Conservation (phyloP, 805 yeast genomes). For the Tanozyma kutaoensis region DNA sequence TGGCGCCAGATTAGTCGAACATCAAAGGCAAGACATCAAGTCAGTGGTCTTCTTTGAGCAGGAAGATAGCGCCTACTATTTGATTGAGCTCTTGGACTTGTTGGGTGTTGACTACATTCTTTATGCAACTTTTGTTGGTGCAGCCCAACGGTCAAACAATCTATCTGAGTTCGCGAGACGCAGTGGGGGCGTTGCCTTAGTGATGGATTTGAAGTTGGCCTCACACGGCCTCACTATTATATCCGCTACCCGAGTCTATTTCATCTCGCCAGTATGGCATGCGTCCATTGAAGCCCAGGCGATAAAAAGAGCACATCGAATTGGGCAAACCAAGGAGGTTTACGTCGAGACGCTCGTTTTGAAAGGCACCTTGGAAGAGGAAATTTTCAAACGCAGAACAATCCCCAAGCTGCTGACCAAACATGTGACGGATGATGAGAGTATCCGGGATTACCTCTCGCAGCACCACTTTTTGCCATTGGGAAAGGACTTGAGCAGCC, state of each 20-base stretch:
- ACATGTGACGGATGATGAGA: too few species aligned
- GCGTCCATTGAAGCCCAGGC: conserved; percentile 64
- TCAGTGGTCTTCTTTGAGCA: conserved; percentile 57
- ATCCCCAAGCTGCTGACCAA: too few species aligned
- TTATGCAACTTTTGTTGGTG: conserved; percentile 48
- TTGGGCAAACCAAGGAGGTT: conserved; percentile 55
- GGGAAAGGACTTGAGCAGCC: too few species aligned
- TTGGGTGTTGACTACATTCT: conserved; percentile 47
- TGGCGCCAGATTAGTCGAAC: conserved; percentile 38
- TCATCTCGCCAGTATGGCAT: conserved; percentile 64
- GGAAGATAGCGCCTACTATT: conserved; percentile 57
- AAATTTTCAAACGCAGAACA: conserved; percentile 36
- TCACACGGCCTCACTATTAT: conserved; percentile 60
- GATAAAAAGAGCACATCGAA: conserved; percentile 64
- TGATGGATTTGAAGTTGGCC: conserved; percentile 58
- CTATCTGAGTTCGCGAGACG: conserved; percentile 29
- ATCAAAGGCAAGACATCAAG: conserved; percentile 33
- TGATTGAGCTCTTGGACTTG: conserved; percentile 51
- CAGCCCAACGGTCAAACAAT: conserved; percentile 36
- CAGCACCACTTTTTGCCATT: too few species aligned
- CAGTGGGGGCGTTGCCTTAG: conserved; percentile 36
- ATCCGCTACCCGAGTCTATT: conserved; percentile 56
- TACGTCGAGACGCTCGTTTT: conserved; percentile 56
- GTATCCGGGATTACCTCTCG: too few species aligned
- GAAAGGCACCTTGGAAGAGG: conserved; percentile 54